These are phyloP conservation scores for Debaryomyces fabryi DNA, from an alignment of 1,139 yeast genomes.

Conservation along the genomic window DNA sequence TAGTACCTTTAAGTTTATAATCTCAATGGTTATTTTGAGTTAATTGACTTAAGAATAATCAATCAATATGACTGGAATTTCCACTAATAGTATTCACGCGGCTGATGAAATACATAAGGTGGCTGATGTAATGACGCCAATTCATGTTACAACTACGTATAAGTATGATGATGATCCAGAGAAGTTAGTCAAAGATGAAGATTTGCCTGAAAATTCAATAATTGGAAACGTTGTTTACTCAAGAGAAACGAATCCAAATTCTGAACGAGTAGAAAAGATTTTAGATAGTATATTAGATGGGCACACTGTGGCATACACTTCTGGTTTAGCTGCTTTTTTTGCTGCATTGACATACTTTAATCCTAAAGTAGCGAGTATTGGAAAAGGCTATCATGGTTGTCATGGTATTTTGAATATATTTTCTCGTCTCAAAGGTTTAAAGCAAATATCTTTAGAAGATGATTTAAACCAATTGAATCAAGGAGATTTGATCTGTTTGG, in stretches of 20 bases:
- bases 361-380: slow-evolving; percentile 77
- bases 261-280: slow-evolving; percentile 66
- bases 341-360: slow-evolving; percentile 72
- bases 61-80: slow-evolving; percentile 32
- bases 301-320: slow-evolving; percentile 61
- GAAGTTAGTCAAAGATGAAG: slow-evolving; percentile 45
- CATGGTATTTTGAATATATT: slow-evolving; percentile 68
- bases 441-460: slow-evolving; percentile 53
- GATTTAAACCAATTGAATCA: slow-evolving; percentile 50
- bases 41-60: not conserved
- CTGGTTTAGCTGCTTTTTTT: slow-evolving; percentile 80
- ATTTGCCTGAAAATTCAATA: slow-evolving; percentile 20
- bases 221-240: slow-evolving; percentile 55
- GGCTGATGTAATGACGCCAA: slow-evolving; percentile 74
- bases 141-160: slow-evolving; percentile 79
- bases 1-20: too few species aligned
- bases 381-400: slow-evolving; percentile 85
- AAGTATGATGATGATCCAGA: slow-evolving; percentile 64
- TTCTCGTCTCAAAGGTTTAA: slow-evolving; percentile 60
- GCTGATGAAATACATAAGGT: slow-evolving; percentile 53
- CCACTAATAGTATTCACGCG: slow-evolving; percentile 64
- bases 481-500: slow-evolving; percentile 84
- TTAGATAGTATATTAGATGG: slow-evolving; percentile 60
- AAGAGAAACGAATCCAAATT: slow-evolving; percentile 72
- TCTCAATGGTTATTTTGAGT: too few species aligned